Evolutionary conservation across 495 filamentous ascomycete genomes (phyloP), one percentile per base, ranked within the genome.

Genomic region (Bryoglossum gracile): DNA sequence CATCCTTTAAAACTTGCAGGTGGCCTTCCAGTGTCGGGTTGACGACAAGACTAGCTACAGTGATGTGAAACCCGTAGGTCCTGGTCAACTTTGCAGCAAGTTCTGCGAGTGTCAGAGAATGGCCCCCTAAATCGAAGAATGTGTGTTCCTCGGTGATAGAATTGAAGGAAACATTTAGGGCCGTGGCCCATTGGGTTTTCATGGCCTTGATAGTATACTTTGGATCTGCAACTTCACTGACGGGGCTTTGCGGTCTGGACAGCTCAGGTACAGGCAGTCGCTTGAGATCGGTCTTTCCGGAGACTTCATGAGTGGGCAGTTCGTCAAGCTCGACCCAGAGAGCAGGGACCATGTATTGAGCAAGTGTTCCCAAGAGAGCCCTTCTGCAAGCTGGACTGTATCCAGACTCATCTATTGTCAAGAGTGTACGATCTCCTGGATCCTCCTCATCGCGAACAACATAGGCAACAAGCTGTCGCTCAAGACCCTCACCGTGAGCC

Each of bases 81-180:
- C 69, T 68, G 0, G 78, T 76, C 2, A 84, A 50, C 42, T 71
- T 70, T 3, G 75, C 75, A 16, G 80, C 73, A 13, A 84, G 71
- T 39, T 82, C 79, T 0, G 80, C 82, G 26, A 86, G 68, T n/a
- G 77, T 77, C 51, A 86, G 62, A 8, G 78, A 82, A 61, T 85
- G 82, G 1, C 82, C 82, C n/a, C 82, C 82, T 3, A 84, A 60
- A 51, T 83, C 80, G 55, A 85, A 86, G 62, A 84, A 86, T 52
- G 77, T 77, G 52, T 82, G 75, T 52, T 81, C 76, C 2, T 78
- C 66, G 50, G 75, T 80, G 10, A 86, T 62, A 25, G 68, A 62
- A 11, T 60, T 61, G 33, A 65, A 65, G 3, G 77, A 67, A 0
- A 77, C 69, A 39, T 80, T 78, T 11, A 86, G 66, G 14, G 75